Evolutionary conservation across 163 green algal genomes (phyloP), one percentile per base, ranked within the genome.

Genomic region (Smithsoniella earleae): DNA sequence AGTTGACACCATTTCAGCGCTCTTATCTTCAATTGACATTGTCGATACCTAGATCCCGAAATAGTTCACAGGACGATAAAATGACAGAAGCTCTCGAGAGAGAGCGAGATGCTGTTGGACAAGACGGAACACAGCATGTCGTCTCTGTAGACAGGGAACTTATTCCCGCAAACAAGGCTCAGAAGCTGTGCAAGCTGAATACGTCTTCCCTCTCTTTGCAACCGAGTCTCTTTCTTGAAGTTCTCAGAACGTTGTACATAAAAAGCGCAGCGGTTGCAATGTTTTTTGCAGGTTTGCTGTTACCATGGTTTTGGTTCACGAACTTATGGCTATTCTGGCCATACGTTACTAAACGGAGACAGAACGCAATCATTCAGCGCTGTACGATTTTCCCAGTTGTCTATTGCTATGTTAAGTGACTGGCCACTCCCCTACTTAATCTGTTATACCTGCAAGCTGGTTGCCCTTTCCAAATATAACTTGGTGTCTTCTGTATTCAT

Each of bases 291-390:
- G 58, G 58, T 33, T 69, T 69, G 30, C 34, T 69, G 8, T 33
- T 69, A n/a, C 58, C 58, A 13, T 69, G 58, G 58, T 69, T 69
- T 33, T 69, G 58, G 58, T 45, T 69, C 58, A 69, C 58, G n/a
- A 69, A 69, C 27, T n/a, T 69, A 6, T 69, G 58, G 58, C 58
- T 69, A 0, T 69, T 69, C 25, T 69, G 58, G 58, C 58, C 58
- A 0, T 69, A 69, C 27, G n/a, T 69, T 4, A 69, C 25, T 5
- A 69, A 34, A 13, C 58, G 43, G 43, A 33, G 25, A 34, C 18
- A 31, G 34, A 69, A 69, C 25, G 58, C 25, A 10, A 34, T 69
- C 18, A 69, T 69, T 6, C 30, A 69, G 20, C 31, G 34, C 31
- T 69, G 58, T 69, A 31, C 58, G 58, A 33, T 16, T n/a, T 34